These are phyloP conservation scores for Saccharomyces hybrid DNA, from an alignment of 1,139 yeast genomes.

Conservation along the genomic window DNA sequence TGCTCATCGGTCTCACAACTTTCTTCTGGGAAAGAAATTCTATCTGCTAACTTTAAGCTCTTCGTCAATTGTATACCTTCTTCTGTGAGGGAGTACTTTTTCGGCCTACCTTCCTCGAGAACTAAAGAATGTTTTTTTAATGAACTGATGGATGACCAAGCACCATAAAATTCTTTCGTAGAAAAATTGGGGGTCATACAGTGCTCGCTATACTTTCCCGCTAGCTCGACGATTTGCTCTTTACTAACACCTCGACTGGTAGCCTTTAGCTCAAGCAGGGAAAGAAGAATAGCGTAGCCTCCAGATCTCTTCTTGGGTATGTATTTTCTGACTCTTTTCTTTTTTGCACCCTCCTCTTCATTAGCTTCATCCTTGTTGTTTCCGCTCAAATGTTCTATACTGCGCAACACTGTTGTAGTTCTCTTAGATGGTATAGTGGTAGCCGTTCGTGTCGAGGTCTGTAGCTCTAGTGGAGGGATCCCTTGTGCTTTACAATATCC, in stretches of 20 bases:
- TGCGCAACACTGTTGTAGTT: constrained; percentile 13
- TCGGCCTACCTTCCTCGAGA: constrained; percentile 48
- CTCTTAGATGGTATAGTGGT: constrained; percentile 8
- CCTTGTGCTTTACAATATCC: constrained; percentile 18
- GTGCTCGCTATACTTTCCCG: constrained; percentile 54
- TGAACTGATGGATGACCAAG: constrained; percentile 71
- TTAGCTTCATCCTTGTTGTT: constrained; percentile 6
- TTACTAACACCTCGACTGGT: constrained; percentile 49
- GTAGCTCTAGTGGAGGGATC: no score
- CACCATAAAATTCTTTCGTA: constrained; percentile 58
- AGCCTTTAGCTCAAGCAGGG: constrained; percentile 49
- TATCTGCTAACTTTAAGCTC: constrained; percentile 44
- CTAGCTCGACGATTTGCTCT: constrained; percentile 50
- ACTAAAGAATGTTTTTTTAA: constrained; percentile 59
- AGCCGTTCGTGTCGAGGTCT: not conserved
- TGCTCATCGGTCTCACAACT: constrained; percentile 5
- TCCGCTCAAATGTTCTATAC: constrained; percentile 1
- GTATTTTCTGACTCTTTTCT: constrained; percentile 41
- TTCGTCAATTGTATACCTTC: constrained; percentile 61
- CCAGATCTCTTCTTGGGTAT: constrained; percentile 79
- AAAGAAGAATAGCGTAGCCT: constrained; percentile 74
- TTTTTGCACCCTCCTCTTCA: constrained; percentile 11
- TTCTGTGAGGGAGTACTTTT: constrained; percentile 60
- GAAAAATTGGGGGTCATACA: constrained; percentile 61
- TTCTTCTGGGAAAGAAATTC: constrained; percentile 28